Evolutionary conservation across 31 red algal species (phyloP).

Genomic region (Odonthalia washingtoniensis): DNA sequence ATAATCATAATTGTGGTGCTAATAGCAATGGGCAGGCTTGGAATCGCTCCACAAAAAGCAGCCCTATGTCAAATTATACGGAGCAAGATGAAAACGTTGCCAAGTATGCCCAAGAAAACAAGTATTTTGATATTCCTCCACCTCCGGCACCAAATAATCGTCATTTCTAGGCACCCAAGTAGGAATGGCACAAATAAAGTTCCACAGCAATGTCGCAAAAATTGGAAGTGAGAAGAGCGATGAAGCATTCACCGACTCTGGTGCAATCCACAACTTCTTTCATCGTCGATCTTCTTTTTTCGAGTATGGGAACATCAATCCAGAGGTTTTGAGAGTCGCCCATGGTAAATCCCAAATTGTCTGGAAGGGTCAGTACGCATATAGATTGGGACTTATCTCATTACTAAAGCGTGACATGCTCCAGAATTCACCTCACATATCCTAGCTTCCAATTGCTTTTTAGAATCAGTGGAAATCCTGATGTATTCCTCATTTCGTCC

Average conservation of each 20-base stretch:
- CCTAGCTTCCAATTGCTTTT: constrained; percentile 24
- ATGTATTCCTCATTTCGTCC: neutral
- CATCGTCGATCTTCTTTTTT: constrained; percentile 11
- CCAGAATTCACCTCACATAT: no score
- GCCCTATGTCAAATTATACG: no score
- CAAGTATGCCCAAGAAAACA: no score
- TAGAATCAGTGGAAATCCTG: constrained; percentile 4
- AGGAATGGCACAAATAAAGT: no score
- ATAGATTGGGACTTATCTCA: neutral
- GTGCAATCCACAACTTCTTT: constrained; percentile 47
- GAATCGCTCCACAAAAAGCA: no score
- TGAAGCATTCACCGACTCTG: constrained; percentile 13
- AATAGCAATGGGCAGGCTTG: no score
- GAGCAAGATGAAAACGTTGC: no score
- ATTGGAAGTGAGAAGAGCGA: neutral
- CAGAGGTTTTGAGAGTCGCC: neutral
- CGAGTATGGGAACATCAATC: neutral
- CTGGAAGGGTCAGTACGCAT: constrained; percentile 35
- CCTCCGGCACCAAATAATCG: no score
- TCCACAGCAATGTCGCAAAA: constrained; percentile 10
- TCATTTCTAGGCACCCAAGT: no score
- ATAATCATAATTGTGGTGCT: no score
- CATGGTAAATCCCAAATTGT: constrained; percentile 7
- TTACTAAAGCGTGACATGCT: constrained; percentile 47
- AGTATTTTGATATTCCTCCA: no score